Base-by-base conservation (phyloP, 2,329 filamentous ascomycete species). In the Botrytis sinoallii region DNA sequence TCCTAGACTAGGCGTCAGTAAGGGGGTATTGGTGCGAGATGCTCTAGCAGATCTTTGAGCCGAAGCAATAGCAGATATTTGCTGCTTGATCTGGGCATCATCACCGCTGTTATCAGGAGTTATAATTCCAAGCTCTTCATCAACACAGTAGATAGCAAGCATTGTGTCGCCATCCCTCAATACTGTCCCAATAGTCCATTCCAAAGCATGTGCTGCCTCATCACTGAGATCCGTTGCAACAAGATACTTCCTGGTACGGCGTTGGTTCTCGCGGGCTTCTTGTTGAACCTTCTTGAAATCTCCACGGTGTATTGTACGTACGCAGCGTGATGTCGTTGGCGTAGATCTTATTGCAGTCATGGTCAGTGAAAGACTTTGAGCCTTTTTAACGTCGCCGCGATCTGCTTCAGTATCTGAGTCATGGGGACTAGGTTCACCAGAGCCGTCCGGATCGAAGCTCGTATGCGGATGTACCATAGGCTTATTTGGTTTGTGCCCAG, bases 151-250 rank as follows among this genome's bases (percentile, higher is more conserved):
- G 64, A 98, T 93, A 3, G 94, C 94, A 75, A 98, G 90, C 52
- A 99, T 86, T 0, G 95, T 98, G 81, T 99, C 96, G 12, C 96
- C 96, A 78, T 98, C 95, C 67, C 96, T 89, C 44, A 99, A 86
- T 9, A 98, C 94, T 0, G 95, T 98, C 12, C 96, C 96, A 73
- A 99, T 95, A 0, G 95, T 96, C 96, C 96, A 99, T 82, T 99
- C 96, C 46, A 99, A 86, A 1, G 96, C 96, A 82, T 98, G 97
- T 10, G 93, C 93, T 7, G 95, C 95, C 84, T 99, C 96, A 55
- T 96, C 93, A 78, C 95, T 98, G 5, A 98, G 85, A 82, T 99
- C 96, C 0, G 94, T 98, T 4, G 96, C 95, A n/a, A 98, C 94
- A 25, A 99, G 85, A 81, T 98, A 99, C 79, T 96, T 97, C 71